phyloP scores from a whole-genome alignment of 2,329 filamentous ascomycete genomes.

The Chaetomium sp. region DNA sequence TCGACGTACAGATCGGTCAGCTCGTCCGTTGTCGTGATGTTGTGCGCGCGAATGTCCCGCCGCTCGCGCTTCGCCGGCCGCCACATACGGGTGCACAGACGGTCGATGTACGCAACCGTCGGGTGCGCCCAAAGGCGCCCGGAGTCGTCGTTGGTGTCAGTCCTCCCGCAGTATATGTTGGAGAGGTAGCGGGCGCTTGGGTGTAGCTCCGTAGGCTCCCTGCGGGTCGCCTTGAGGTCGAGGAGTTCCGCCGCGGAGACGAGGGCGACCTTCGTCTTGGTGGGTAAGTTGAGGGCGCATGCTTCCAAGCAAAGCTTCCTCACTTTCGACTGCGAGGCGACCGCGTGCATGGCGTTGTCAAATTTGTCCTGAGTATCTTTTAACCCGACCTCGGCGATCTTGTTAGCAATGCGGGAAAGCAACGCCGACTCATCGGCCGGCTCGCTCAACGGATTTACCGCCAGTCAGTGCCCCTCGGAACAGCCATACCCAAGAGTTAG shows the following conservation, averaged over 20 bases:
- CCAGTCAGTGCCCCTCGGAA: too few species aligned
- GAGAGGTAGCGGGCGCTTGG: not conserved
- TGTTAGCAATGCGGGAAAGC: too few species aligned
- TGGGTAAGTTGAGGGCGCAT: not conserved
- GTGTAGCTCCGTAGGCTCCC: not conserved
- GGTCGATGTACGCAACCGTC: conserved; percentile 1
- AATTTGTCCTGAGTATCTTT: not conserved
- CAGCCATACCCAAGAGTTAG: too few species aligned
- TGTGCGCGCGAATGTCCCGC: not conserved
- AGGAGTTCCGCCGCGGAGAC: not conserved
- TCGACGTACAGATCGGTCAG: not conserved
- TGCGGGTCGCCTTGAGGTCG: not conserved
- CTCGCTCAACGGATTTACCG: too few species aligned
- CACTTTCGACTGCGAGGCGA: not conserved
- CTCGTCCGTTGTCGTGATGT: not conserved
- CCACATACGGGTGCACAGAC: conserved; percentile 7
- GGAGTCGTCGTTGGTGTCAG: not conserved
- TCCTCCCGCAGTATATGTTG: not conserved
- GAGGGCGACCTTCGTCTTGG: not conserved
- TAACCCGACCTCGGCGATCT: too few species aligned
- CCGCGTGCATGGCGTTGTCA: not conserved
- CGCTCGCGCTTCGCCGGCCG: not conserved
- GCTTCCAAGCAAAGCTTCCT: not conserved
- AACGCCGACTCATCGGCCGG: too few species aligned
- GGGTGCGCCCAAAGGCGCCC: not conserved